phyloP scores from a whole-genome alignment of 306 rosid genomes.

The Sicyos baderoa region DNA sequence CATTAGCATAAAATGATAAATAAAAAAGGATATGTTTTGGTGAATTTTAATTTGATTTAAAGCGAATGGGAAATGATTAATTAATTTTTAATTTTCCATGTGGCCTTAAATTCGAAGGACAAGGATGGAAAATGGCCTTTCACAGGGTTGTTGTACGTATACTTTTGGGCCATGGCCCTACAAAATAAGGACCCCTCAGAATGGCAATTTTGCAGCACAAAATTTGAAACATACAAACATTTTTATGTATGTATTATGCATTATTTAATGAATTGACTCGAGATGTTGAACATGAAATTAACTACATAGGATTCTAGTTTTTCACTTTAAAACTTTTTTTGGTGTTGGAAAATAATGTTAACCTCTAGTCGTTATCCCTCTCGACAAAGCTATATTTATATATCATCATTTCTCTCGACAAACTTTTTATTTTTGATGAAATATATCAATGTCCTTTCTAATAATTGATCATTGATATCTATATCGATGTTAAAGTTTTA shows the following conservation, averaged over 20 bases:
- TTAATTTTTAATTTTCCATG: too few relatives aligned
- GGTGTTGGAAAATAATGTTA: background rate
- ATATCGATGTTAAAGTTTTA: background rate
- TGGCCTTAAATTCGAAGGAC: background rate
- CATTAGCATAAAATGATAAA: too few relatives aligned
- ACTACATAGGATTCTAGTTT: slow-evolving; percentile 10
- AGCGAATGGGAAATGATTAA: too few relatives aligned
- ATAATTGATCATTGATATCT: background rate
- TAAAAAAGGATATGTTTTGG: too few relatives aligned
- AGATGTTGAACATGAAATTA: slow-evolving; percentile 2
- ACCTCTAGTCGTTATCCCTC: background rate
- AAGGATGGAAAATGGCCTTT: slow-evolving; percentile 16
- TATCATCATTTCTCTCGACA: background rate
- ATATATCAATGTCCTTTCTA: background rate
- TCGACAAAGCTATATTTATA: background rate
- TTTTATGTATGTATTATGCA: too few relatives aligned
- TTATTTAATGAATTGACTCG: background rate
- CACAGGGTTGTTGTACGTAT: background rate
- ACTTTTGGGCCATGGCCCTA: background rate
- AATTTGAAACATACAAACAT: too few relatives aligned
- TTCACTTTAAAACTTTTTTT: background rate
- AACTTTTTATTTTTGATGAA: background rate
- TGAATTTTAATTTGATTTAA: too few relatives aligned
- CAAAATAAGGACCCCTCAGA: background rate
- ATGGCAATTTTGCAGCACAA: slow-evolving; percentile 2